phyloP scores from a whole-genome alignment of 306 rosid genomes.

The Castanea crenata region DNA sequence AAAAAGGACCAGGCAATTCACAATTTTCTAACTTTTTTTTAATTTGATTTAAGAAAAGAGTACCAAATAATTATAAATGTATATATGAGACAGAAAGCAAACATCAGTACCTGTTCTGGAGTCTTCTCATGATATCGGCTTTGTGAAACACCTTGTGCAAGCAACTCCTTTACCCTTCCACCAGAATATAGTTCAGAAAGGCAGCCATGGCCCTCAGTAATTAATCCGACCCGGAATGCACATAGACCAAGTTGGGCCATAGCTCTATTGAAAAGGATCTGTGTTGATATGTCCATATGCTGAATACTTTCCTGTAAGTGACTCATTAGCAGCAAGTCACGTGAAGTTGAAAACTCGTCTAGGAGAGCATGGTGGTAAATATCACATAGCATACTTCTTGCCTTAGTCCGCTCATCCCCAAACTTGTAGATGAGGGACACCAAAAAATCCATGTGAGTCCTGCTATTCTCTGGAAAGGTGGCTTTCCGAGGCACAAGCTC shows the following conservation, averaged over 20 bases:
- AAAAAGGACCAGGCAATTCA: neutral
- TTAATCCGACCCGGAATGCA: conserved; percentile 74
- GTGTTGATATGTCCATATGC: conserved; percentile 91
- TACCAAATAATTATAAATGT: neutral
- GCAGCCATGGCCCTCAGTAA: conserved; percentile 86
- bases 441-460: conserved; percentile 75
- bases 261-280: conserved; percentile 91
- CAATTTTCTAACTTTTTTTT: neutral
- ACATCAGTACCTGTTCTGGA: conserved; percentile 82
- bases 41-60: neutral
- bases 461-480: conserved; percentile 73
- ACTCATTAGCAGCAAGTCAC: conserved; percentile 94
- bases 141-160: conserved; percentile 95
- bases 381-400: conserved; percentile 98
- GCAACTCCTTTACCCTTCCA: conserved; percentile 94
- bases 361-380: conserved; percentile 87
- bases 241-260: conserved; percentile 95
- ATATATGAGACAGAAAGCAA: neutral
- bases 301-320: conserved; percentile 89
- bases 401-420: conserved; percentile 94
- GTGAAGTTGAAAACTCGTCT: conserved; percentile 77
- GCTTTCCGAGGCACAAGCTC: conserved; percentile 85
- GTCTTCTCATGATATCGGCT: conserved; percentile 96
- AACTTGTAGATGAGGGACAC: conserved; percentile 75
- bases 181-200: conserved; percentile 94